A percentile compares a stretch with the other conserved stretches of the same genome.
phyloP scores from a whole-genome alignment of 225 moss, liverwort and hornwort species.

The Pseudisothecium myosuroides region DNA sequence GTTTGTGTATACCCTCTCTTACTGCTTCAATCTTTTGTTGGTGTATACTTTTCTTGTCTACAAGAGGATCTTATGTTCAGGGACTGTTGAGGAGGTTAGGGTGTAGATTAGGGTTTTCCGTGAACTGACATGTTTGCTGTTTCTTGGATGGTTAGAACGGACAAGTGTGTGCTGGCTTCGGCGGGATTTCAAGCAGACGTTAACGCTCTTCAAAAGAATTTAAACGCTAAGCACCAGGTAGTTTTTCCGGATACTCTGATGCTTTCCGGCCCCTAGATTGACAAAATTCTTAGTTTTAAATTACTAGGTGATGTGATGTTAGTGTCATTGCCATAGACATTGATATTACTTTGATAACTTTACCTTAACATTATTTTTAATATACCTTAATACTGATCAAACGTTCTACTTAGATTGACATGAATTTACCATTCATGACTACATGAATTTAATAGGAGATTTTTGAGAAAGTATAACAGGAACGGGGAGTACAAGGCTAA shows the following conservation, averaged over 20 bases:
- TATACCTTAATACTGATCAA: neutral
- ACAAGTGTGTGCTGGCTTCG: constrained; percentile 81
- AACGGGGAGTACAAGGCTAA: neutral
- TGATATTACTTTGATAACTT: neutral
- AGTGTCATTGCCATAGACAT: neutral
- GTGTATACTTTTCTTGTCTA: neutral
- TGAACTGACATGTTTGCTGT: neutral
- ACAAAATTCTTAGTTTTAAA: neutral
- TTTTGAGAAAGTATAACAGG: no score
- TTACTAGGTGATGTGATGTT: neutral
- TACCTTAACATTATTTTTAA: neutral
- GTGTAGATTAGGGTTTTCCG: neutral
- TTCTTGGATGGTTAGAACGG: constrained; percentile 41
- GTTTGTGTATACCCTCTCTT: neutral
- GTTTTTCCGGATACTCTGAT: neutral
- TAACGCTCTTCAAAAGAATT: constrained; percentile 76
- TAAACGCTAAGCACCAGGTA: constrained; percentile 86
- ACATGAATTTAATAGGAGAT: neutral
- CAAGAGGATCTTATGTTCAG: neutral
- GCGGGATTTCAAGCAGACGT: constrained; percentile 92
- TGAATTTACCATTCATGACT: neutral
- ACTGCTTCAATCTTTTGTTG: neutral
- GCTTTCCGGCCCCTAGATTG: neutral
- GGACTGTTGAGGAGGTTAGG: neutral
- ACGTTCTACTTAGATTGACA: neutral